Base-by-base conservation (phyloP, 2,329 filamentous ascomycete species). In the Pyrenochaeta sp. region DNA sequence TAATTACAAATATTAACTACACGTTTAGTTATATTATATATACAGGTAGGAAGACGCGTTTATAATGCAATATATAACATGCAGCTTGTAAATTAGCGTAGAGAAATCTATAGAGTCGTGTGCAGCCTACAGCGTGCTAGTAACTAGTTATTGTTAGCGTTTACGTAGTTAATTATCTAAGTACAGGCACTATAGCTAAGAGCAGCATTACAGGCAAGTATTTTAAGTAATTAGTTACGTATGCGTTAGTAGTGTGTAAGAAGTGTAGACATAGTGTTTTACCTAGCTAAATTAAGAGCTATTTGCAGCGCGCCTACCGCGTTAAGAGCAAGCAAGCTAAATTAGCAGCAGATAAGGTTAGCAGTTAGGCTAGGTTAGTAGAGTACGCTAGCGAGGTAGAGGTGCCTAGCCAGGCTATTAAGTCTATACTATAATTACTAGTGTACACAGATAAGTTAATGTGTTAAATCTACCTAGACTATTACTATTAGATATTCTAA, bases 301-400 rank as follows among this genome's bases (percentile, higher is more conserved):
- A 50, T 50, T 44, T 47, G 26, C 30, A 41, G 29, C 23, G 35
- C 14, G 4, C 17, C 35, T 15, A n/a, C 20, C 10, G 15, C n/a
- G n/a, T 40, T 22, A 36, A 11, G 10, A 10, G 13, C 23, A 43
- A 43, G 30, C 7, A 43, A 26, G 39, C 31, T 2, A 7, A 35
- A 13, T 34, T 8, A 39, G 39, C 21, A 48, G 35, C 5, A 10
- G 24, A 27, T 4, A 13, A 5, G 4, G 9, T 27, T 27, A 5
- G 9, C 9, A n/a, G 9, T 14, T 45, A 30, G 23, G 18, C 29
- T 2, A 13, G 30, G 10, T 35, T 35, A 23, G 24, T 35, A 7
- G 17, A 27, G 30, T 41, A 41, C 28, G 11, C 30, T 22, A 35
- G 29, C 15, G 22, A 41, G 9, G 7, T 41, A 28, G 29, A 41